phyloP scores from a whole-genome alignment of 2,329 filamentous ascomycete species.

The Botrytis byssoidea region DNA sequence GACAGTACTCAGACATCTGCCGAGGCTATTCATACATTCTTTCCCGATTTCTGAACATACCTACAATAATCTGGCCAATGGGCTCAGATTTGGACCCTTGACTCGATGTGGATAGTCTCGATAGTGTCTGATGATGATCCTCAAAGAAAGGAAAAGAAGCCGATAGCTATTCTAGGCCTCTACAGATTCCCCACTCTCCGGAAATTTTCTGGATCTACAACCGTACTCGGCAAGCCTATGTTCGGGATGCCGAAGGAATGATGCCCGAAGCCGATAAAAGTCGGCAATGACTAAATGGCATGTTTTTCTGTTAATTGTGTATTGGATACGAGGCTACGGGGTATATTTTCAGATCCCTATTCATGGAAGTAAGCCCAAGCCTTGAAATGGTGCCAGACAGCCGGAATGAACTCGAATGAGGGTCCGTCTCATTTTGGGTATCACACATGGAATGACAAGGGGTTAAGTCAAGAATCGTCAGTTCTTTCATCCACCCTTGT shows the following conservation, averaged over 20 bases:
- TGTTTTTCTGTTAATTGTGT: slow-evolving; percentile 5
- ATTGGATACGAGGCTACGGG: neutral
- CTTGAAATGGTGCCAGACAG: neutral
- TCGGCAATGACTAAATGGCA: neutral
- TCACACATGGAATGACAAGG: slow-evolving; percentile 10
- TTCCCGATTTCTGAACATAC: neutral
- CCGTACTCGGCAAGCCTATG: neutral
- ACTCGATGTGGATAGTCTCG: neutral
- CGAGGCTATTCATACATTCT: neutral
- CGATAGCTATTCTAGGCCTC: neutral
- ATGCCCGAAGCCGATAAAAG: slow-evolving; percentile 11
- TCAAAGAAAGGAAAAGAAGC: neutral
- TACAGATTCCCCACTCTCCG: neutral
- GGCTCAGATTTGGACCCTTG: neutral
- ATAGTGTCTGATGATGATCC: slow-evolving; percentile 12
- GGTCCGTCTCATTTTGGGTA: slow-evolving; percentile 10
- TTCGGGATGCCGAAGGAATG: slow-evolving; percentile 18
- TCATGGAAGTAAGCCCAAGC: slow-evolving; percentile 1
- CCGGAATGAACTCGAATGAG: slow-evolving; percentile 5
- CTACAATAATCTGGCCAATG: slow-evolving; percentile 3
- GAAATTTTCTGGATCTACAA: neutral
- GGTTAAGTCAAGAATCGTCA: slow-evolving; percentile 11
- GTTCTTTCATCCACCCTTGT: slow-evolving; percentile 13
- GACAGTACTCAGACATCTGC: neutral
- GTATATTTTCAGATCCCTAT: neutral